Conservation (phyloP, 768 basidiomycete species). For the Austroboletus eburneus region DNA sequence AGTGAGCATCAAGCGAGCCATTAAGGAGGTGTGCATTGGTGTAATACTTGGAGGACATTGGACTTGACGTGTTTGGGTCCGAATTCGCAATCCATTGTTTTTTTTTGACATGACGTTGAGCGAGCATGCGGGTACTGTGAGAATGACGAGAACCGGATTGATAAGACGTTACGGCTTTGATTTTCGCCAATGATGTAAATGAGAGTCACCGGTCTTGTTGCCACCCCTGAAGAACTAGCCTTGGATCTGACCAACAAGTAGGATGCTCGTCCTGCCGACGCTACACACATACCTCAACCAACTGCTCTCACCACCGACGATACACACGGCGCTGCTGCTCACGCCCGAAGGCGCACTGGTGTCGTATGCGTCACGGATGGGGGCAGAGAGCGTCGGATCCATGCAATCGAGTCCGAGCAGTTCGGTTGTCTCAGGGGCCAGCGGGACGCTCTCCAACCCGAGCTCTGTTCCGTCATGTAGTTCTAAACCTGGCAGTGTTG, state of each 20-base stretch:
- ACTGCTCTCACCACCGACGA: conserved; percentile 50
- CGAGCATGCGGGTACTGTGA: no score
- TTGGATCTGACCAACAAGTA: conserved; percentile 1
- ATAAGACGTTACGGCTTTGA: no score
- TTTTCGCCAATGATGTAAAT: no score
- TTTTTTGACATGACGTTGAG: conserved; percentile 1
- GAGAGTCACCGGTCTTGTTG: no score
- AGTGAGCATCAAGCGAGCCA: conserved; percentile 1
- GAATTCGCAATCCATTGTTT: conserved; percentile 4
- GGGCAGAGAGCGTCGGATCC: conserved; percentile 2
- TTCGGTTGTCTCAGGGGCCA: conserved; percentile 2
- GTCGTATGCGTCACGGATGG: conserved; percentile 53
- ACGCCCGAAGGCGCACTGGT: conserved; percentile 74
- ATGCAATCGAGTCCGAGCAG: conserved; percentile 4
- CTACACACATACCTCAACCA: conserved; percentile 64
- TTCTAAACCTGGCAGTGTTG: conserved; percentile 12
- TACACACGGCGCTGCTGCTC: conserved; percentile 70
- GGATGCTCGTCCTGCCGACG: conserved; percentile 67
- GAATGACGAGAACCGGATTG: no score
- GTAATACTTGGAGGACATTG: conserved; percentile 10
- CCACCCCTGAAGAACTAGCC: background rate
- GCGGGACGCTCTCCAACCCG: conserved; percentile 10
- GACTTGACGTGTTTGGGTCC: background rate
- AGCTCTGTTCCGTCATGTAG: conserved; percentile 4
- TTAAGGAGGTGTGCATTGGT: conserved; percentile 2